Evolutionary conservation across 2,329 filamentous ascomycete species (phyloP), one percentile per base, ranked within the genome.

Genomic region (Ophiocordyceps sinensis): DNA sequence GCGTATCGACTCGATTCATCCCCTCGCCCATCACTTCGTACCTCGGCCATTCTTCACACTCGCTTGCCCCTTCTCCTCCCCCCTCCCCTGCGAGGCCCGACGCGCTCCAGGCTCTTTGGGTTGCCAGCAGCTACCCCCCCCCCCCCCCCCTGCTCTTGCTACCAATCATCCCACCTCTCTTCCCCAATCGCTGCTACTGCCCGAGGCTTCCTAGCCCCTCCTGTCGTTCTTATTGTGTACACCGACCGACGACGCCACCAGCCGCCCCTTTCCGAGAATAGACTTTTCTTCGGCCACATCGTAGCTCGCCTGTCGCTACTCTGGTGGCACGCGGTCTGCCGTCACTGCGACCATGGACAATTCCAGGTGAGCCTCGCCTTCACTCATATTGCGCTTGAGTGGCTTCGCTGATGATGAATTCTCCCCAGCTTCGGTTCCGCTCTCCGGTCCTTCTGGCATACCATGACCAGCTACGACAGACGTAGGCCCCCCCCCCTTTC

Each of bases 361-460:
- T 44, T 53, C 53, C 12, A 23, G 39, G 56, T 59, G 43, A 51
- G 56, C 51, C 38, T 29, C 32, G 28, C 41, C 17, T 28, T 9
- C n/a, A 3, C 31, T 37, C 23, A 23, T 35, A 19, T 38, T 19
- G 35, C 19, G 19, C n/a, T 21, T 14, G 23, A 28, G 7, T 19
- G 19, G 36, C 9, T 17, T 46, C 39, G 42, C 48, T 55, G 48
- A 56, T 55, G 48, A 56, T 40, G 15, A 50, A 12, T 32, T 26
- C 9, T 10, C 13, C 10, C 12, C 39, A 81, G 81, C 55, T 62
- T 89, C 56, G 73, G 77, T 53, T 73, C 73, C 53, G 77, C 82
- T 63, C 83, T 91, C 64, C 83, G 83, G 64, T 84, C 83, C 47
- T 89, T 98, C 67, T 98, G 91, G 91, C 91, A 96, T 71, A 78